A percentile compares a stretch with the other conserved stretches of the same genome.
Conservation (phyloP, 495 filamentous ascomycete species). For the Copromyces sp. region DNA sequence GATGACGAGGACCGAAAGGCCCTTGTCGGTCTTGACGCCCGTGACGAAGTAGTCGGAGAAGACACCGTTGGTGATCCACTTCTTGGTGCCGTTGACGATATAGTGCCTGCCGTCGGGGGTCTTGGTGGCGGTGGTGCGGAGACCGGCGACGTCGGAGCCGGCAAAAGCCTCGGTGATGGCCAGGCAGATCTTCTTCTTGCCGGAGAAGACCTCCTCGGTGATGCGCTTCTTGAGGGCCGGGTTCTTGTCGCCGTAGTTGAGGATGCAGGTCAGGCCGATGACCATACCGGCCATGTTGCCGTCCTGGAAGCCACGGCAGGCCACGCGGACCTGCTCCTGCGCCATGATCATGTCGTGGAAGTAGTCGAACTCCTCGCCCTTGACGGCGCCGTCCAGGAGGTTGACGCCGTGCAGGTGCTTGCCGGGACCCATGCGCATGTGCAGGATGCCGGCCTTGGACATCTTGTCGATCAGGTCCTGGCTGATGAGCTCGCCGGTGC, state of each 20-base stretch:
- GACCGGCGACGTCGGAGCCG: constrained; percentile 74
- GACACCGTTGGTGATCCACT: constrained; percentile 89
- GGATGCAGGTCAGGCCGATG: constrained; percentile 71
- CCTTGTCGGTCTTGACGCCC: constrained; percentile 74
- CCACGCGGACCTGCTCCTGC: constrained; percentile 63
- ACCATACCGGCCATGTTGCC: constrained; percentile 68
- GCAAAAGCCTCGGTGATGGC: constrained; percentile 88
- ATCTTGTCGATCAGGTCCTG: constrained; percentile 71
- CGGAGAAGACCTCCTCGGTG: constrained; percentile 61
- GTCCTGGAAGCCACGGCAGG: constrained; percentile 56
- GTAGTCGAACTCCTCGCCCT: constrained; percentile 78
- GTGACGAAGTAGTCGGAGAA: constrained; percentile 78
- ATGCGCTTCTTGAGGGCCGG: constrained; percentile 54
- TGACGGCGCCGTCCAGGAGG: constrained; percentile 58
- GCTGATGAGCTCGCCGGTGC: constrained; percentile 60
- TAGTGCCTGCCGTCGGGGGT: constrained; percentile 77
- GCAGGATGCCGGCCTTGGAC: constrained; percentile 62
- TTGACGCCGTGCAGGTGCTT: constrained; percentile 65
- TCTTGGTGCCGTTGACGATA: constrained; percentile 83
- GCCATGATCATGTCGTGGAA: constrained; percentile 71
- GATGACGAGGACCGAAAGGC: constrained; percentile 69
- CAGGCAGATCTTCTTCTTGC: constrained; percentile 79
- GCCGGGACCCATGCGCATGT: constrained; percentile 76
- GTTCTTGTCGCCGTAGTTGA: constrained; percentile 65
- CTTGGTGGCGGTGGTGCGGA: constrained; percentile 72